phyloP scores from a whole-genome alignment of 495 filamentous ascomycete genomes.

The Penicillium ucsense region DNA sequence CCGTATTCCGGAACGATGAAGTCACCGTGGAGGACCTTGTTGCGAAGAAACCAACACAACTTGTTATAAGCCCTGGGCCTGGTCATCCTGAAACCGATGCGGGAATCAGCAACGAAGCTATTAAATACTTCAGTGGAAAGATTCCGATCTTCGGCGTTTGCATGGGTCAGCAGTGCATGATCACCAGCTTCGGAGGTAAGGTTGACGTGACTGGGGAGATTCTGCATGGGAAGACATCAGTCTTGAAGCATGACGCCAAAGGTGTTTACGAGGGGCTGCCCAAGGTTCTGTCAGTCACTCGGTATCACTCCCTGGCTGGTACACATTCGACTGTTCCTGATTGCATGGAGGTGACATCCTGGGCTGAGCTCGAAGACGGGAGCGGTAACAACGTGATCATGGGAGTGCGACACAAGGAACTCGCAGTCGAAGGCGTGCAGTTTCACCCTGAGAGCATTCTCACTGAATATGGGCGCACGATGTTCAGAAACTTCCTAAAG shows the following conservation, averaged over 20 bases:
- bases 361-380: conserved; percentile 52
- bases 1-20: conserved; percentile 86
- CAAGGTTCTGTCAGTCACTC: conserved; percentile 73
- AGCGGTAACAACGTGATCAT: conserved; percentile 74
- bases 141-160: conserved; percentile 96
- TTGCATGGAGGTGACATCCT: conserved; percentile 85
- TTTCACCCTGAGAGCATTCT: conserved; percentile 98
- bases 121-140: conserved; percentile 87
- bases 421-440: conserved; percentile 85
- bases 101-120: conserved; percentile 84
- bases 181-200: conserved; percentile 78
- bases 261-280: conserved; percentile 75
- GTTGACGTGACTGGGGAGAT: conserved; percentile 95
- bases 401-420: conserved; percentile 89
- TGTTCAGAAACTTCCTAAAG: conserved; percentile 86
- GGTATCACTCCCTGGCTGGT: conserved; percentile 94
- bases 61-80: conserved; percentile 90
- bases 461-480: conserved; percentile 74
- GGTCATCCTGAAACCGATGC: conserved; percentile 86
- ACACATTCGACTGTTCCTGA: conserved; percentile 82
- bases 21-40: conserved; percentile 77
- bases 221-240: conserved; percentile 92
- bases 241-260: conserved; percentile 75
- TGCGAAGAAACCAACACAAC: conserved; percentile 73
- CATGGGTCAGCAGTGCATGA: conserved; percentile 98